Conservation (phyloP, 192 early-diverging fungal genomes). For the Podila clonocystis region DNA sequence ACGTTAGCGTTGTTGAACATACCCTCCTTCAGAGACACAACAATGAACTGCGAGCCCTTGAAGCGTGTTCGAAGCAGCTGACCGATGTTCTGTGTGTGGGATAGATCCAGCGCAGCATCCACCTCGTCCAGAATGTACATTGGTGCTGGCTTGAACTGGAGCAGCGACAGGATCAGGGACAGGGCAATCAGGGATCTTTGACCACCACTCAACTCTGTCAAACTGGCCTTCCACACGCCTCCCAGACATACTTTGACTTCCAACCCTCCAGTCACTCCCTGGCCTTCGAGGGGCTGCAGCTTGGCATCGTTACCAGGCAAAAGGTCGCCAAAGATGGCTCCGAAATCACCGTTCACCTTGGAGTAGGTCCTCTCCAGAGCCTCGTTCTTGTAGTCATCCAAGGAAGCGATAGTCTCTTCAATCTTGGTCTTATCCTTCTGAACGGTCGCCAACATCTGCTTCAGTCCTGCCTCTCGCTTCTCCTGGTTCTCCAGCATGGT, state of each 20-base stretch:
- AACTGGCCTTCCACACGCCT: conserved; percentile 95
- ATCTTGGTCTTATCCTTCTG: conserved; percentile 95
- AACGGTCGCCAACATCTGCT: conserved; percentile 90
- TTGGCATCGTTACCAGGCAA: conserved; percentile 92
- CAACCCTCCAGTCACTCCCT: conserved; percentile 83
- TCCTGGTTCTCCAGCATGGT: conserved; percentile 94
- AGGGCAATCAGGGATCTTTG: conserved; percentile 97
- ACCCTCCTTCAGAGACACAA: conserved; percentile 98
- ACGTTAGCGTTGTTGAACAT: conserved; percentile 99
- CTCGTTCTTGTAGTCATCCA: conserved; percentile 93
- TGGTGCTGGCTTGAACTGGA: conserved; percentile 99
- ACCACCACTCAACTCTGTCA: conserved; percentile 97
- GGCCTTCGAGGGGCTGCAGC: conserved; percentile 86
- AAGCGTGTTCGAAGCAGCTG: conserved; percentile 91
- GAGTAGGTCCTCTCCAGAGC: conserved; percentile 89
- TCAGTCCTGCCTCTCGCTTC: conserved; percentile 86
- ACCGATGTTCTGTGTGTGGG: conserved; percentile 99
- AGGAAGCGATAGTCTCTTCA: conserved; percentile 86
- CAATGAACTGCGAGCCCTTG: conserved; percentile 96
- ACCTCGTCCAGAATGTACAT: conserved; percentile 99
- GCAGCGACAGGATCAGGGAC: conserved; percentile 92
- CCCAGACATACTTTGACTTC: conserved; percentile 96
- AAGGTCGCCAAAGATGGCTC: conserved; percentile 94
- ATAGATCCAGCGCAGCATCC: conserved; percentile 96
- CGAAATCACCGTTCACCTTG: conserved; percentile 96